A percentile compares a stretch with the other conserved stretches of the same genome.
Conservation (phyloP, 495 filamentous ascomycete species). For the Neurospora intermedia region DNA sequence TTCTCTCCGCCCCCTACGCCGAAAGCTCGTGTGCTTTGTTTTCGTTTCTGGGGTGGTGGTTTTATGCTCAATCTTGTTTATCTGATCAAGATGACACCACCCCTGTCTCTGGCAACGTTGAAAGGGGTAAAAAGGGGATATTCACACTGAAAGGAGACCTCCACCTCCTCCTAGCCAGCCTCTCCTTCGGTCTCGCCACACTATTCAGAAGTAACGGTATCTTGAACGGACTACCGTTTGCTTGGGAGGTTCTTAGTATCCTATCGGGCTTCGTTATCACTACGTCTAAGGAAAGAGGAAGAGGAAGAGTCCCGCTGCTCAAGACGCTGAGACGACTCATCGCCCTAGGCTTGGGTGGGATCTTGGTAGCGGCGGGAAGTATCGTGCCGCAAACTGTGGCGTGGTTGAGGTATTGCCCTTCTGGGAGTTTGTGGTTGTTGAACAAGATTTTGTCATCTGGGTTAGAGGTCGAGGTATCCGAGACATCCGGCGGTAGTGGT, state of each 20-base stretch:
- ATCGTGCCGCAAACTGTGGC: constrained; percentile 65
- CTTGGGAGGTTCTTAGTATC: constrained; percentile 30
- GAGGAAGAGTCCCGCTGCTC: constrained; percentile 5
- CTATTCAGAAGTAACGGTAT: constrained; percentile 79
- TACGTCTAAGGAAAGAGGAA: background rate
- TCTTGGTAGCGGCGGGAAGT: constrained; percentile 54
- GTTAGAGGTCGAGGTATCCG: background rate
- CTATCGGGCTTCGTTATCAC: constrained; percentile 34
- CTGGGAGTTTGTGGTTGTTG: background rate
- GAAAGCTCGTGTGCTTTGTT: constrained; percentile 74
- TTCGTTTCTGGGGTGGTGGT: constrained; percentile 59
- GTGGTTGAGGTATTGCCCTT: constrained; percentile 58
- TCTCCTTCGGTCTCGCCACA: constrained; percentile 62
- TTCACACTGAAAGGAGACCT: constrained; percentile 20
- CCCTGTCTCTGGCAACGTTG: background rate
- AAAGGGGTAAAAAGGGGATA: background rate
- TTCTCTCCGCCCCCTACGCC: constrained; percentile 77
- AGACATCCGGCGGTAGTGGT: constrained; percentile 5
- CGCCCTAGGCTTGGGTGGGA: constrained; percentile 52
- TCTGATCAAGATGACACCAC: constrained; percentile 10
- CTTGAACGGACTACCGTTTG: constrained; percentile 59
- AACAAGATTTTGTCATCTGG: background rate
- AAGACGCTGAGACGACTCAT: constrained; percentile 36
- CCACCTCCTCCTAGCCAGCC: constrained; percentile 46
- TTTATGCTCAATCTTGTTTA: constrained; percentile 51